phyloP scores from a whole-genome alignment of 2,329 filamentous ascomycete species.

The Ploettnerulaceae sp. region DNA sequence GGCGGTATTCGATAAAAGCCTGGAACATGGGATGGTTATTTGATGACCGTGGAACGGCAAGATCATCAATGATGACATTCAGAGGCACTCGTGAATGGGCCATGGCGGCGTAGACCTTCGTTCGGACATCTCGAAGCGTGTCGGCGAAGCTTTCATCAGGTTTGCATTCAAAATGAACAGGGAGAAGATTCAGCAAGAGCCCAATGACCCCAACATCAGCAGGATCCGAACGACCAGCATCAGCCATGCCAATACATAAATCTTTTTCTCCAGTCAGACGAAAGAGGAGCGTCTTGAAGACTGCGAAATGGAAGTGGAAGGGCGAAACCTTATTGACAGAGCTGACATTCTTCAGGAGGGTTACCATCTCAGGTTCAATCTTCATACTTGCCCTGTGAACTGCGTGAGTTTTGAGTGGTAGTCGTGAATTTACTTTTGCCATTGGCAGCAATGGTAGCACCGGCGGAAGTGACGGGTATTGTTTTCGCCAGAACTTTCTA shows the following conservation, averaged over 20 bases:
- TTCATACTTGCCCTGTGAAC: background rate
- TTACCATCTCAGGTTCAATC: background rate
- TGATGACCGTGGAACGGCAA: conserved; percentile 38
- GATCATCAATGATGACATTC: conserved; percentile 42
- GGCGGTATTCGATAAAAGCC: conserved; percentile 41
- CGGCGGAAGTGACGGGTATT: conserved; percentile 24
- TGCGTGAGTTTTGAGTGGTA: background rate
- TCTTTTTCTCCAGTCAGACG: conserved; percentile 10
- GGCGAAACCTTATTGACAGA: conserved; percentile 36
- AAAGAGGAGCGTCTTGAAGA: conserved; percentile 29
- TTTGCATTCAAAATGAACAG: conserved; percentile 13
- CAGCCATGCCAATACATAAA: conserved; percentile 42
- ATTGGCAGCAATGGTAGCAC: conserved; percentile 34
- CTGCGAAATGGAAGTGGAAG: conserved; percentile 45
- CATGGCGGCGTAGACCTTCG: conserved; percentile 34
- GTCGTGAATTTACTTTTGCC: conserved; percentile 26
- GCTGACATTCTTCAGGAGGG: no score
- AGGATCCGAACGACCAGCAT: conserved; percentile 37
- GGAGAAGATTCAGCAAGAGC: conserved; percentile 16
- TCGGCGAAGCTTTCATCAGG: conserved; percentile 23
- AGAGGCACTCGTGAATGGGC: conserved; percentile 44
- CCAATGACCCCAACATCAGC: no score
- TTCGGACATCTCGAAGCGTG: background rate
- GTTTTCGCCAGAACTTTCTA: conserved; percentile 34
- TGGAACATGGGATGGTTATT: conserved; percentile 26